Percentiles rank a stretch among this genome's conserved stretches.
These are phyloP conservation scores for Irpex sp. DNA, from an alignment of 1,284 basidiomycete species.

Conservation along the genomic window DNA sequence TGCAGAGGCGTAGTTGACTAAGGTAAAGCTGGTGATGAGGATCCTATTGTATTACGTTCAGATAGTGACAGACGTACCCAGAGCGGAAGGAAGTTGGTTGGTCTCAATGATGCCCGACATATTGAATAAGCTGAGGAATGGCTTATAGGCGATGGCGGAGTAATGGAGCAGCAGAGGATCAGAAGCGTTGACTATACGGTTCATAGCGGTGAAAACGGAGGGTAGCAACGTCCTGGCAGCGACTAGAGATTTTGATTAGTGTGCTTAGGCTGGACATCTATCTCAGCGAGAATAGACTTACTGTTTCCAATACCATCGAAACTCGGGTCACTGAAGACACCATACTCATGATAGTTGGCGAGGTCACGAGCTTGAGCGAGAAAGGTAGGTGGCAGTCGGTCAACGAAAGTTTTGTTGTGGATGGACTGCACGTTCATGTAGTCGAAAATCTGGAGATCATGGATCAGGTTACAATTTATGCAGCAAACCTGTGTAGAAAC, in stretches of 20 bases:
- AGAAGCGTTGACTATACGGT: constrained; percentile 39
- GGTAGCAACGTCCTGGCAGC: constrained; percentile 45
- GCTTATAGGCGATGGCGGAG: constrained; percentile 48
- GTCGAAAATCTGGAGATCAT: constrained; percentile 38
- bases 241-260: constrained; percentile 23
- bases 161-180: constrained; percentile 41
- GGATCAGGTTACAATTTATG: neutral
- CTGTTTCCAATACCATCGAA: constrained; percentile 35
- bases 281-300: neutral
- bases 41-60: constrained; percentile 4
- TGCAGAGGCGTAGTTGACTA: constrained; percentile 44
- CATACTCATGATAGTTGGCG: constrained; percentile 50
- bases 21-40: constrained; percentile 2
- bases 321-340: constrained; percentile 39
- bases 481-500: constrained; percentile 8
- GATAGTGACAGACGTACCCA: constrained; percentile 25
- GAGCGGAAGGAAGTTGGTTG: constrained; percentile 29
- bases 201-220: constrained; percentile 39
- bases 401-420: constrained; percentile 36
- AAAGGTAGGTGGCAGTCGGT: constrained; percentile 28
- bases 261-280: too few relatives aligned
- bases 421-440: constrained; percentile 49
- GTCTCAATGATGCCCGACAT: constrained; percentile 41
- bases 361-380: constrained; percentile 39
- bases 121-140: constrained; percentile 51